These are phyloP conservation scores for Diutina sp. DNA, from an alignment of 1,139 yeast species.

Conservation along the genomic window DNA sequence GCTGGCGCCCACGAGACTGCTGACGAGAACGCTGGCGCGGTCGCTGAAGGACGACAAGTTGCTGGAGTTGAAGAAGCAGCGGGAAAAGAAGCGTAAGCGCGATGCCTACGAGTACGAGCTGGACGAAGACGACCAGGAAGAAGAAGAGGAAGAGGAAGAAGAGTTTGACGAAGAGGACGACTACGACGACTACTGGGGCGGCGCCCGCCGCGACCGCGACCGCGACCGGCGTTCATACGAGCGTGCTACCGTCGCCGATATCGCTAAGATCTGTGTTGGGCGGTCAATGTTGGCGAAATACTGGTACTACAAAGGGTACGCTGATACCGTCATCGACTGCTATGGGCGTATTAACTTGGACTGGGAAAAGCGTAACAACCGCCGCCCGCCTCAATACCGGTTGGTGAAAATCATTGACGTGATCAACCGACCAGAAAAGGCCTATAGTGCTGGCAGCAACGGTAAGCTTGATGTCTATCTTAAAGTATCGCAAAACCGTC, in stretches of 20 bases:
- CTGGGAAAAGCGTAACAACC: conserved; percentile 42
- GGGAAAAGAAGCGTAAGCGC: conserved; percentile 49
- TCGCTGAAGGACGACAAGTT: conserved; percentile 39
- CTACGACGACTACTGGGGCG: conserved; percentile 30
- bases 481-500: conserved; percentile 49
- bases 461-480: conserved; percentile 45
- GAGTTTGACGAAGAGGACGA: conserved; percentile 25
- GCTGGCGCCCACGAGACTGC: conserved; percentile 12
- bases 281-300: conserved; percentile 62
- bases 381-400: conserved; percentile 53
- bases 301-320: conserved; percentile 75
- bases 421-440: conserved; percentile 34
- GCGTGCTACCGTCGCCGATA: conserved; percentile 37
- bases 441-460: conserved; percentile 39
- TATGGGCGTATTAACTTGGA: conserved; percentile 80
- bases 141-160: conserved; percentile 23
- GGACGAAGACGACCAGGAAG: conserved; percentile 14
- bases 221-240: conserved; percentile 21
- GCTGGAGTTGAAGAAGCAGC: conserved; percentile 73
- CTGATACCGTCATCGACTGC: conserved; percentile 54
- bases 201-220: conserved; percentile 14
- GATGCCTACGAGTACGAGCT: conserved; percentile 10
- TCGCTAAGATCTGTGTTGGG: conserved; percentile 65
- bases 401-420: conserved; percentile 71
- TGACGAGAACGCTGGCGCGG: conserved; percentile 11